Percentiles rank a stretch among this genome's conserved stretches.
Conservation (phyloP, 768 basidiomycete genomes). For the Cystofilobasidium macerans region DNA sequence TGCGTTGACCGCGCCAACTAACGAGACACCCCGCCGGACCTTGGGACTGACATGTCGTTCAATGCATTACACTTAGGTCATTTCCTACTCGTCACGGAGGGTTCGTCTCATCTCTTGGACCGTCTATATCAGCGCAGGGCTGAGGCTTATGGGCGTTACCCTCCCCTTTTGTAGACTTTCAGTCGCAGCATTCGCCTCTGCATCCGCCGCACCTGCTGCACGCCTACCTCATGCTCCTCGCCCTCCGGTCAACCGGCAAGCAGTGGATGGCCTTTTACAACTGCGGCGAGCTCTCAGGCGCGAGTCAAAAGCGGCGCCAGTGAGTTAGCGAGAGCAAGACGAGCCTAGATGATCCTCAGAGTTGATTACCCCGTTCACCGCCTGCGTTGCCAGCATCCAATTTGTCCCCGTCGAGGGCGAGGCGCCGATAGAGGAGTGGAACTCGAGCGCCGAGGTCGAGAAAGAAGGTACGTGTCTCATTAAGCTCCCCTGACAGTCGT, state of each 20-base stretch:
- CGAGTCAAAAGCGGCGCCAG: constrained; percentile 21
- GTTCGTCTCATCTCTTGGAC: background rate
- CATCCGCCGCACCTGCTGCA: constrained; percentile 26
- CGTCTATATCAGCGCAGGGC: background rate
- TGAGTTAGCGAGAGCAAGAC: no score
- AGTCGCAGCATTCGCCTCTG: constrained; percentile 18
- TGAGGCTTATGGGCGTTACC: background rate
- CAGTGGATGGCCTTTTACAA: constrained; percentile 22
- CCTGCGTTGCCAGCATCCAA: constrained; percentile 1
- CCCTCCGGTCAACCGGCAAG: constrained; percentile 11
- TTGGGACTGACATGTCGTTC: background rate
- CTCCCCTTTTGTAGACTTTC: constrained; percentile 13
- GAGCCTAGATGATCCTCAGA: no score
- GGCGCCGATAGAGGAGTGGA: constrained; percentile 23
- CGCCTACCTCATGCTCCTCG: constrained; percentile 22
- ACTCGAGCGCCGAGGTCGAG: constrained; percentile 2
- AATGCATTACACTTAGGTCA: background rate
- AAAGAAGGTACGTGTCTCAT: constrained; percentile 23
- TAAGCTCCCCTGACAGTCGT: no score
- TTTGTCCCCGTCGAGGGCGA: constrained; percentile 17
- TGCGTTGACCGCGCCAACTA: background rate
- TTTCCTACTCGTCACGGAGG: constrained; percentile 21
- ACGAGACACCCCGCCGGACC: background rate
- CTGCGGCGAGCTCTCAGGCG: constrained; percentile 20
- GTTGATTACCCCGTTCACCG: background rate